Conservation (phyloP, 495 filamentous ascomycete species). For the Zalerion maritima region DNA sequence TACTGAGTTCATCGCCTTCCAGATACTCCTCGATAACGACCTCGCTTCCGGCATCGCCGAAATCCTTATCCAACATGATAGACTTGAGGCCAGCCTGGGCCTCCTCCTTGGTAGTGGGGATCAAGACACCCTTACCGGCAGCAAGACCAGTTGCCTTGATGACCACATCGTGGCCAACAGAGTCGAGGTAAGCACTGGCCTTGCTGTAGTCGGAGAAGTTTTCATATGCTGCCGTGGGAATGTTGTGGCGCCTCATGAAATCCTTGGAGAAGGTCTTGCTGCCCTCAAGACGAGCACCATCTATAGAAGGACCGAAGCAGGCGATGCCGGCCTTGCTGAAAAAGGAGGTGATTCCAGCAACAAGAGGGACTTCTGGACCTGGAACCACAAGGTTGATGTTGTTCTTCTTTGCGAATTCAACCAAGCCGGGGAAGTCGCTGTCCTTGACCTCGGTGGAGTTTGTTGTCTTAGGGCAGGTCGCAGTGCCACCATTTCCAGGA, state of each 20-base stretch:
- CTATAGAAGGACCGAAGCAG: constrained; percentile 76
- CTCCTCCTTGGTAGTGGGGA: constrained; percentile 67
- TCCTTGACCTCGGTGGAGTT: constrained; percentile 54
- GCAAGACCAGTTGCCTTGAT: constrained; percentile 83
- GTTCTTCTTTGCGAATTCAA: constrained; percentile 56
- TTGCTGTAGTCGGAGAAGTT: constrained; percentile 75
- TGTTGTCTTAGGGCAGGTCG: constrained; percentile 49
- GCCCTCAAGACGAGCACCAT: constrained; percentile 83
- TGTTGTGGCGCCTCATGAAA: constrained; percentile 84
- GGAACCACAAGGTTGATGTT: constrained; percentile 74
- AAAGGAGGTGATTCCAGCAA: constrained; percentile 73
- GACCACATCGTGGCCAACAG: constrained; percentile 59
- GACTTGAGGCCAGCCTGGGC: constrained; percentile 67
- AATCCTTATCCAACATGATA: constrained; percentile 82
- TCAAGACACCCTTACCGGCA: constrained; percentile 84
- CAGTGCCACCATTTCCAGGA: constrained; percentile 86
- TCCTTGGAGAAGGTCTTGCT: constrained; percentile 96
- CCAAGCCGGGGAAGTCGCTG: constrained; percentile 63
- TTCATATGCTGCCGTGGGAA: constrained; percentile 79
- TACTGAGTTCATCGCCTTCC: constrained; percentile 81
- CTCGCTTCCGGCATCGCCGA: constrained; percentile 76
- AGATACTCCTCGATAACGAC: constrained; percentile 95
- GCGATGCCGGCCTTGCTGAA: constrained; percentile 67
- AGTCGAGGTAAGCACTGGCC: constrained; percentile 63
- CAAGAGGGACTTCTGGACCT: constrained; percentile 87